phyloP scores from a whole-genome alignment of 768 basidiomycete genomes.

The Pleurotus eryngii region DNA sequence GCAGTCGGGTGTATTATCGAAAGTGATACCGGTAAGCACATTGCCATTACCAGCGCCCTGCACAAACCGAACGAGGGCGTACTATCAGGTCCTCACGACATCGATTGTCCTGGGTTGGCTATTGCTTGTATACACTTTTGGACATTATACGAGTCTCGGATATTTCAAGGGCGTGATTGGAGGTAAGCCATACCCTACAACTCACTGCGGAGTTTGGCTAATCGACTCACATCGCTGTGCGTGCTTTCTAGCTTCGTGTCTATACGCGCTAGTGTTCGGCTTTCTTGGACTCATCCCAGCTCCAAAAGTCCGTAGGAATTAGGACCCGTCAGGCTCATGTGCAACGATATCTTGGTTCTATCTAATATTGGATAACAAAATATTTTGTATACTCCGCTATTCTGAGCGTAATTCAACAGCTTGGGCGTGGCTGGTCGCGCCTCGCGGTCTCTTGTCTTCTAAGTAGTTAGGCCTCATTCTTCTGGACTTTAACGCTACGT shows the following conservation, averaged over 20 bases:
- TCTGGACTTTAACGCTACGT: no score
- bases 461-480: no score
- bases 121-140: conserved; percentile 55
- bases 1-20: conserved; percentile 64
- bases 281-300: conserved; percentile 69
- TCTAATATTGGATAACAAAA: no score
- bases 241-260: conserved; percentile 50
- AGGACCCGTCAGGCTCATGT: background rate
- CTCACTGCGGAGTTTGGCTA: background rate
- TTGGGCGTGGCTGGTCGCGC: no score
- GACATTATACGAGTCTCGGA: conserved; percentile 65
- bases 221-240: conserved; percentile 1
- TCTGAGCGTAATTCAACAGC: no score
- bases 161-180: conserved; percentile 61
- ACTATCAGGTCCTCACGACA: conserved; percentile 50
- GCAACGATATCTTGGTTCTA: no score
- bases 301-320: conserved; percentile 42
- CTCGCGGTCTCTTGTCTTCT: no score
- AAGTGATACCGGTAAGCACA: conserved; percentile 56
- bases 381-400: no score
- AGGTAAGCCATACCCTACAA: conserved; percentile 35
- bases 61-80: background rate
- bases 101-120: conserved; percentile 73
- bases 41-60: background rate
- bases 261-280: conserved; percentile 73